Percentiles rank a stretch among this genome's conserved stretches.
These are phyloP conservation scores for Solanum hybrid DNA, from an alignment of 305 asterid genomes.

Conservation along the genomic window DNA sequence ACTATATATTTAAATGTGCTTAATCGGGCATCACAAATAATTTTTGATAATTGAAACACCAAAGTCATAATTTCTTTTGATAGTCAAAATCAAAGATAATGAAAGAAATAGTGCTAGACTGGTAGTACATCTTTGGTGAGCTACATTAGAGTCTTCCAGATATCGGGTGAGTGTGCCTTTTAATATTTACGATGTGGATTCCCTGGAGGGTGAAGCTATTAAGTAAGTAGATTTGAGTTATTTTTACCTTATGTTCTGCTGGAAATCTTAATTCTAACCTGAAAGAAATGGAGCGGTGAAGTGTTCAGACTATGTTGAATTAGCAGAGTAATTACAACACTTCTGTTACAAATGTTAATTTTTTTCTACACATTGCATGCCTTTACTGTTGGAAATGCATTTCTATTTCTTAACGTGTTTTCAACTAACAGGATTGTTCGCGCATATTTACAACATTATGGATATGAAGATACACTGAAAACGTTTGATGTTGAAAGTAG, in stretches of 20 bases:
- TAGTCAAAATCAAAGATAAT: background rate
- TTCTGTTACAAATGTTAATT: background rate
- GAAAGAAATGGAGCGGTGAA: background rate
- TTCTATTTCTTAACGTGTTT: background rate
- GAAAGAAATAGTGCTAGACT: background rate
- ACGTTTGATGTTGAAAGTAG: conserved; percentile 56
- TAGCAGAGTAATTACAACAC: background rate
- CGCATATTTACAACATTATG: conserved; percentile 81
- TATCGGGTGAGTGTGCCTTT: background rate
- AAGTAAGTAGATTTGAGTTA: background rate
- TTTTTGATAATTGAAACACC: background rate
- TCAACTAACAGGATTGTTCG: conserved; percentile 62
- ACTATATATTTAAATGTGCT: background rate
- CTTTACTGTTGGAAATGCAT: background rate
- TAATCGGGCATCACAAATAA: background rate
- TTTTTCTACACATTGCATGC: background rate
- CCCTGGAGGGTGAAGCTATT: background rate
- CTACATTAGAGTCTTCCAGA: background rate
- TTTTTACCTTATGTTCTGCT: background rate
- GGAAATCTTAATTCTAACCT: background rate
- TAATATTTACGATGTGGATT: background rate
- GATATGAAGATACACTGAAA: conserved; percentile 79
- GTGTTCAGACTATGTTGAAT: background rate
- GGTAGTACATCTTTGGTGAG: background rate
- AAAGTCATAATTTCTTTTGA: background rate